Evolutionary conservation across 768 basidiomycete species (phyloP), one percentile per base, ranked within the genome.

Genomic region (Sutorius australiensis): DNA sequence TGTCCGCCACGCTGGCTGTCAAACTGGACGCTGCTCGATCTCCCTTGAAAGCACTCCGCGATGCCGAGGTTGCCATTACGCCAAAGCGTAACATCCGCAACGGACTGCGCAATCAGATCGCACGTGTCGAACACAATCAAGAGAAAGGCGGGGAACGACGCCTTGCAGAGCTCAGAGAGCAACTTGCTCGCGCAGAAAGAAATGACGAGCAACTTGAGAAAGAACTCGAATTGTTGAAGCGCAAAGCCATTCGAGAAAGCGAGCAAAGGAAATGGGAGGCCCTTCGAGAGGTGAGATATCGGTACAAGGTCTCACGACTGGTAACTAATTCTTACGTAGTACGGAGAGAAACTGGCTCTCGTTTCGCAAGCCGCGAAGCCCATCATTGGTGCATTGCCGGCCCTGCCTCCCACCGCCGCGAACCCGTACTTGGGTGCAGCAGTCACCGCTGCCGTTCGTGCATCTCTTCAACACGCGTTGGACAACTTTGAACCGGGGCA

Each of bases 221-320:
- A 51, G 87, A 92, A 54, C 69, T 89, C 2, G 80, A 83, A 50
- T 66, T 90, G 34, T 56, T 92, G 66, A 87, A 89, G 73, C 78
- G 91, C 41, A 90, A 88, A 66, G 88, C 82, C 0, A 61, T 91
- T 47, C 74, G 77, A 46, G 89, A 92, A 61, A 89, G 87, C 66
- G 91, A 92, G 64, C 73, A 75, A 42, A 65, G 75, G 38, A 92
- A 89, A 60, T 93, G 92, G 89, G 81, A 86, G 39, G 91, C 91
- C 11, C 70, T 92, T 46, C 78, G 82, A 64, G 91, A 93, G 81
- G 90, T 89, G 61, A 44, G 45, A 3, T 21, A 13, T 24, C 50
- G 63, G 61, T 28, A 11, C 47, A 31, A 28, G 19, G 27, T 24
- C 8, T n/a, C 39, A n/a, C 44, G 14, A 33, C 21, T 3, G 13